Evolutionary conservation across 148 eudicot genomes (phyloP).

Genomic region (Silene latifolia): DNA sequence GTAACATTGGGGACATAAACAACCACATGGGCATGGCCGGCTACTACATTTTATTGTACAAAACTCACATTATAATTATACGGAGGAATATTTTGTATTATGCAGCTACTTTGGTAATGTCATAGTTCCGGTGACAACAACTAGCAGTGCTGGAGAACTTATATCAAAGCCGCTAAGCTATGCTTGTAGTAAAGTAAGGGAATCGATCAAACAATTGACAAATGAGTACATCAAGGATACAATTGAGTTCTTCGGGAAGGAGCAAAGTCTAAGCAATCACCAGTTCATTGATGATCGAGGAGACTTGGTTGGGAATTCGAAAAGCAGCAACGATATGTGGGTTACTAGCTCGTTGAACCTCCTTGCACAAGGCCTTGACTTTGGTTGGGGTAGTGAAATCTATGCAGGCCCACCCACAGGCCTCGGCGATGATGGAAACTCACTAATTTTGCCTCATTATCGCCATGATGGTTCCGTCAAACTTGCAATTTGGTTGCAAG

Average conservation of each 20-base stretch:
- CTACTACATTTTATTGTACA: too few species aligned
- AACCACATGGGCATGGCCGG: too few species aligned
- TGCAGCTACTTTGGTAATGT: conserved; percentile 45
- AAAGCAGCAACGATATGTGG: not conserved
- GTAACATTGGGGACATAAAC: too few species aligned
- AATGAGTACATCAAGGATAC: conserved; percentile 28
- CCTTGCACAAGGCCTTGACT: not conserved
- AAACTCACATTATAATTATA: too few species aligned
- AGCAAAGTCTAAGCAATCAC: conserved; percentile 1
- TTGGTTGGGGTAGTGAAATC: conserved; percentile 8
- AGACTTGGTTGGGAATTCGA: conserved; percentile 11
- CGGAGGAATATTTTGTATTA: not conserved
- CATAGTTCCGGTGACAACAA: conserved; percentile 20
- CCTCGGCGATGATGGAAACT: not conserved
- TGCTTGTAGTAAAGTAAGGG: conserved; percentile 20
- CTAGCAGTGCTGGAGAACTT: conserved; percentile 25
- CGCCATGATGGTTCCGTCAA: not conserved
- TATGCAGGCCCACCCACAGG: not conserved
- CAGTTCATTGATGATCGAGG: too few species aligned
- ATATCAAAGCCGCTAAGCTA: conserved; percentile 30
- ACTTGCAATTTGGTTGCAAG: not conserved
- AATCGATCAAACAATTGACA: conserved; percentile 10
- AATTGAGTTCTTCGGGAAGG: conserved; percentile 24
- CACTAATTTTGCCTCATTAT: not conserved
- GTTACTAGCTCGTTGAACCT: conserved; percentile 16